Evolutionary conservation across 2,329 filamentous ascomycete genomes (phyloP), one percentile per base, ranked within the genome.

Genomic region (Didymella sp.): DNA sequence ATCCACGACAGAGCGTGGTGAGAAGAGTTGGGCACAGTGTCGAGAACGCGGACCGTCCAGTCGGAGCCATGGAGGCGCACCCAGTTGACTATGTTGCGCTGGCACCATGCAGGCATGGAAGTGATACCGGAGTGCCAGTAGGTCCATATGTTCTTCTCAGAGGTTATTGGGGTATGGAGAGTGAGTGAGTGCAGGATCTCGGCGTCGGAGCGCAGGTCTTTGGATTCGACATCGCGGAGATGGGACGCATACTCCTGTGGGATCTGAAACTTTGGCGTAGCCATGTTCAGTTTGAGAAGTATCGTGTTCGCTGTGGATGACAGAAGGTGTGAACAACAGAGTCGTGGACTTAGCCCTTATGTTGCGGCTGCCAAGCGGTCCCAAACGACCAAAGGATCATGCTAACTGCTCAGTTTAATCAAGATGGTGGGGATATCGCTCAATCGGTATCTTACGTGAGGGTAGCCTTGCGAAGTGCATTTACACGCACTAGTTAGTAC

Each of bases 101-200:
- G 33, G 5, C 33, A 37, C 33, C 33, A 37, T 37, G 27, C 7
- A 3, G 37, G 28, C 38, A 50, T 50, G 8, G 38, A 25, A 2
- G 12, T 6, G 27, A 42, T 33, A 27, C 38, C 37, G 6, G 47
- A 21, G 27, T 50, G 43, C 38, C 46, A 49, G 46, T 30, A 49
- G 15, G 24, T 49, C 33, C 46, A 51, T 3, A 43, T 51, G 28
- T 43, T 43, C 12, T 42, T 43, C 21, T 43, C 48, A 1, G 30
- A 43, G 24, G 28, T 35, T 19, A 51, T 17, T 27, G 38, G 48
- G 12, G 7, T 3, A 22, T 43, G 47, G 3, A 19, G 15, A 21
- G 22, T 27, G 7, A 42, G 38, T 5, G 38, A 17, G 5, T 25
- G 6, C 8, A 51, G 48, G 28, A 43, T 35, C 17, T 37, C 38